Conservation (phyloP, 495 filamentous ascomycete species). For the Amorphotheca resinae region DNA sequence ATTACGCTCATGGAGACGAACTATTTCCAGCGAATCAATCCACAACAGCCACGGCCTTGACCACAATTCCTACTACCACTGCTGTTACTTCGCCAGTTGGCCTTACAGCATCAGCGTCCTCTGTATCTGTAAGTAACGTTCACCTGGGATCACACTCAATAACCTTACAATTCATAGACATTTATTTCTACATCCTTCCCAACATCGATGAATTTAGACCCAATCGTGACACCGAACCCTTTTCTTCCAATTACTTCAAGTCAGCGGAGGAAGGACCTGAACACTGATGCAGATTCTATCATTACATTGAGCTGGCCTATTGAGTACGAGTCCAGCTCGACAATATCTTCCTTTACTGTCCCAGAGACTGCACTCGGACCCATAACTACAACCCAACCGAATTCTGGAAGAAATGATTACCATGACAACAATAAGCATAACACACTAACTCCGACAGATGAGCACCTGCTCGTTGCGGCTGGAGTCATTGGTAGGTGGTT, state of each 20-base stretch:
- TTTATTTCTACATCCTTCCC: too few relatives aligned
- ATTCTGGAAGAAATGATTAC: background rate
- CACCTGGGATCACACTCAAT: too few relatives aligned
- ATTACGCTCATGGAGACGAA: slow-evolving; percentile 9
- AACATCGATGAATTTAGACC: background rate
- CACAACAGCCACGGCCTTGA: background rate
- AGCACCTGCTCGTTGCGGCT: slow-evolving; percentile 33
- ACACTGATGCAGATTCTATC: slow-evolving; percentile 6
- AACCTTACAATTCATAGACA: too few relatives aligned
- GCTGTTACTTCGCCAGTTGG: too few relatives aligned
- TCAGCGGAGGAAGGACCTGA: slow-evolving; percentile 8
- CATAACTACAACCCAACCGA: background rate
- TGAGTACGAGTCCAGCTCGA: background rate
- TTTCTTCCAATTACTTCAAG: slow-evolving; percentile 5
- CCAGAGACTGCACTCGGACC: slow-evolving; percentile 2
- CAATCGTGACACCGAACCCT: background rate
- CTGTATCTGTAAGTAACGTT: too few relatives aligned
- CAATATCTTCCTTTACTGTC: background rate
- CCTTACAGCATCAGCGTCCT: too few relatives aligned
- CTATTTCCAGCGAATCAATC: slow-evolving; percentile 5
- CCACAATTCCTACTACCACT: slow-evolving; percentile 1
- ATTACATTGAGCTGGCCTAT: background rate
- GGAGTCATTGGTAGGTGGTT: slow-evolving; percentile 34
- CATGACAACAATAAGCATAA: background rate
- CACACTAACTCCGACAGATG: slow-evolving; percentile 20